Percentiles rank a stretch among this genome's conserved stretches.
phyloP scores from a whole-genome alignment of 2,329 filamentous ascomycete species.

The Grosmannia serpens region DNA sequence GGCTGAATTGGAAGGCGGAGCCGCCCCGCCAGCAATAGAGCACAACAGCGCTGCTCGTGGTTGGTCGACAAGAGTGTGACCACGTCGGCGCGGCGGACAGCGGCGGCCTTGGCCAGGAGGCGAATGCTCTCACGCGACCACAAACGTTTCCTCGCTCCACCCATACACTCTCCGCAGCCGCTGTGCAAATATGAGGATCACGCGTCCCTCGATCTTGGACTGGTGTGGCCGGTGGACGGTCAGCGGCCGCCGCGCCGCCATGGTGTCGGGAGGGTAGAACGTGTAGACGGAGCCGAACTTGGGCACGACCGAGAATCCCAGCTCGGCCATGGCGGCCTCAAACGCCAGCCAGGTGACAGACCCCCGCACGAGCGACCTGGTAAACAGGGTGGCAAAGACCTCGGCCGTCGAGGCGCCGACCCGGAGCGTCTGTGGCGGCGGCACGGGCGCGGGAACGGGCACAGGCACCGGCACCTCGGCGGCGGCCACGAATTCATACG shows the following conservation, averaged over 20 bases:
- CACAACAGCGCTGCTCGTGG: too few species aligned
- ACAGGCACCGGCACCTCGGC: background rate
- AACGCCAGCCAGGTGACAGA: conserved; percentile 26
- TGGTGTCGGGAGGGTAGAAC: conserved; percentile 20
- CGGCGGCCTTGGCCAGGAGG: too few species aligned
- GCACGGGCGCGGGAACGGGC: too few species aligned
- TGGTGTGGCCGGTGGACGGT: conserved; percentile 26
- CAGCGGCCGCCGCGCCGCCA: conserved; percentile 17
- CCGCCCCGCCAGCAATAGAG: too few species aligned
- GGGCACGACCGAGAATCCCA: conserved; percentile 28
- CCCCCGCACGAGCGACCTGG: conserved; percentile 13
- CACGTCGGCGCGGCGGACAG: too few species aligned
- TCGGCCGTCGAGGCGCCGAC: conserved; percentile 26
- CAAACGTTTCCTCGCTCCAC: conserved; percentile 23
- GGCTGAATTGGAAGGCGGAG: too few species aligned
- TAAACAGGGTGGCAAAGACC: conserved; percentile 26
- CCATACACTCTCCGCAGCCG: conserved; percentile 24
- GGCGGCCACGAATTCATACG: conserved; percentile 16
- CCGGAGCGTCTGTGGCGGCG: conserved; percentile 15
- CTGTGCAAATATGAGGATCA: conserved; percentile 16
- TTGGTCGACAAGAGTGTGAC: too few species aligned
- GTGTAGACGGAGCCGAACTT: conserved; percentile 31
- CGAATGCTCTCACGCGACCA: background rate
- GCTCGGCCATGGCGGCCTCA: conserved; percentile 26
- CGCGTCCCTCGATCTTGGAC: conserved; percentile 23